Evolutionary conservation across 257 asterid species (phyloP).

Genomic region (Solanum chilense): DNA sequence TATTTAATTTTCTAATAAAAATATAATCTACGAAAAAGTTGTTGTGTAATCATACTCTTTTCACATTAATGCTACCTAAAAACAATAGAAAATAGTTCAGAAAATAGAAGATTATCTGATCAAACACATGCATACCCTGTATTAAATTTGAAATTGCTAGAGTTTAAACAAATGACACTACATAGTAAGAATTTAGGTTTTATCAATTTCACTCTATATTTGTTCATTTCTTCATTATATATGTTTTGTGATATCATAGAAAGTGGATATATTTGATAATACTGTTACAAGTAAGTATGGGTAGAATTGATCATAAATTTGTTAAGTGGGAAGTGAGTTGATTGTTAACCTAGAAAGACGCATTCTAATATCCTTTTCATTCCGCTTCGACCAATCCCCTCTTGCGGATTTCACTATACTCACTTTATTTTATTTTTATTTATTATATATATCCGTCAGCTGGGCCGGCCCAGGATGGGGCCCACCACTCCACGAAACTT

Average conservation of each 20-base stretch:
- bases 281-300: not conserved
- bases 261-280: not conserved
- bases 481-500: conserved; percentile 16
- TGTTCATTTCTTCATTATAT: not conserved
- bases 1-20: no score
- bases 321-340: not conserved
- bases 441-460: conserved; percentile 12
- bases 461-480: conserved; percentile 53
- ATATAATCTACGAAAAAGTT: no score
- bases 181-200: not conserved
- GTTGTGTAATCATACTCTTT: not conserved
- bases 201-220: not conserved
- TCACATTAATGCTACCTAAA: not conserved
- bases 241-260: no score
- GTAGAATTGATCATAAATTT: not conserved
- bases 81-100: not conserved
- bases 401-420: conserved; percentile 2
- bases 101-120: not conserved
- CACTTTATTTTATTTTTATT: not conserved
- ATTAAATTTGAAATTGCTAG: no score
- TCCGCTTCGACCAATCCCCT: conserved; percentile 9
- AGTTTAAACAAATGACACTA: no score
- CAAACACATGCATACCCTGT: no score
- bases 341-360: not conserved
- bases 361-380: conserved; percentile 5